These are phyloP conservation scores for Cyclotella cryptica DNA, from an alignment of 108 stramenopile species.

Conservation along the genomic window DNA sequence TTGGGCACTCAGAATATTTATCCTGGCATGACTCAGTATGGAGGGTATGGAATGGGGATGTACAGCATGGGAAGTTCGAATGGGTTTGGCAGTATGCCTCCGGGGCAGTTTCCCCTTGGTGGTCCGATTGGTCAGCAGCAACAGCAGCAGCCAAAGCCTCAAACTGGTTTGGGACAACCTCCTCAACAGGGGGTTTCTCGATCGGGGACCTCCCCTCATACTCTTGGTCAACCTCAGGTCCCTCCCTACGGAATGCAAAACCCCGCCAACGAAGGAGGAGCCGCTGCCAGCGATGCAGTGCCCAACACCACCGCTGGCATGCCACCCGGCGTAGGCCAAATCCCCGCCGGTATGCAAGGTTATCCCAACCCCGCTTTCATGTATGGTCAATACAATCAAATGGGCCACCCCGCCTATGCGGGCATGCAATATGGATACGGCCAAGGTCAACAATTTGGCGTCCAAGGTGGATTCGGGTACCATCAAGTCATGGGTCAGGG, in stretches of 20 bases:
- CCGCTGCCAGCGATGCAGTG: slow-evolving; percentile 39
- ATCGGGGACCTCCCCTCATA: slow-evolving; percentile 19
- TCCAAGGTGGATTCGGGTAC: slow-evolving; percentile 71
- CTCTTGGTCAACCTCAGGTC: slow-evolving; percentile 26
- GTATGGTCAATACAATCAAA: slow-evolving; percentile 79
- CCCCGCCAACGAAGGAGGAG: slow-evolving; percentile 36
- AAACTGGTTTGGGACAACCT: slow-evolving; percentile 9
- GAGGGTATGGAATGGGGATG: slow-evolving; percentile 72
- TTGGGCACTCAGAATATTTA: slow-evolving; percentile 29
- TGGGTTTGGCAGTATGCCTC: slow-evolving; percentile 47
- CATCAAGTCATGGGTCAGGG: slow-evolving; percentile 84
- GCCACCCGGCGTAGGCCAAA: slow-evolving; percentile 75
- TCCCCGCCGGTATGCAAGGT: slow-evolving; percentile 63
- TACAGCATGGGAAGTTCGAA: slow-evolving; percentile 43
- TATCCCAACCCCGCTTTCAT: slow-evolving; percentile 70
- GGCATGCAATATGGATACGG: slow-evolving; percentile 81
- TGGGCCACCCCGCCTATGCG: slow-evolving; percentile 65
- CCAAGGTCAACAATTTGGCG: slow-evolving; percentile 62
- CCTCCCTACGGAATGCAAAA: slow-evolving; percentile 52
- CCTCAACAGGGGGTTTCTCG: slow-evolving; percentile 16
- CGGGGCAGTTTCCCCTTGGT: slow-evolving; percentile 55
- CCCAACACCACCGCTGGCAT: slow-evolving; percentile 48
- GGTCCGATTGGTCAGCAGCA: slow-evolving; percentile 65
- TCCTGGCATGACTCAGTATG: slow-evolving; percentile 61
- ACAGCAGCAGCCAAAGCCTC: slow-evolving; percentile 63